phyloP scores from a whole-genome alignment of 2,329 filamentous ascomycete species.

The Botrytis sinoallii region DNA sequence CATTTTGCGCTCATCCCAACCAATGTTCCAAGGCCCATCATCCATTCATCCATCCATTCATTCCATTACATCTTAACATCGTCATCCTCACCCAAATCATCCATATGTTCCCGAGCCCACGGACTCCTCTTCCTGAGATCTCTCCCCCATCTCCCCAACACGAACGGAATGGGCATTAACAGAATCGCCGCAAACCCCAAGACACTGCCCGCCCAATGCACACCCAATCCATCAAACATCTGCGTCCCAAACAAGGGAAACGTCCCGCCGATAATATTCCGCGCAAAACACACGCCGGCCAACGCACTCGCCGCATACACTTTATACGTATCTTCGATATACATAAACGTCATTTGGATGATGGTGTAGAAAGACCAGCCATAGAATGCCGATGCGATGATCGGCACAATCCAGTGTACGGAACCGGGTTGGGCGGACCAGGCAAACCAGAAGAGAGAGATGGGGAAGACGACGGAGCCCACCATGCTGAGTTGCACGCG shows the following conservation, averaged over 20 bases:
- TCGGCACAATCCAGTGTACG: constrained; percentile 52
- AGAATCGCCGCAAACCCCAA: constrained; percentile 45
- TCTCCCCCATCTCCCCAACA: constrained; percentile 49
- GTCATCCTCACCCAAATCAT: constrained; percentile 3
- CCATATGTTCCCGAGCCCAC: constrained; percentile 53
- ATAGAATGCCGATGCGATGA: constrained; percentile 53
- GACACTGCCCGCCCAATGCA: constrained; percentile 41
- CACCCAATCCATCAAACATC: constrained; percentile 42
- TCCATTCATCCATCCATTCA: not conserved
- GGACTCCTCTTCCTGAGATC: constrained; percentile 40
- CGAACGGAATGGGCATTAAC: constrained; percentile 52
- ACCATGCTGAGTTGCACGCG: constrained; percentile 72
- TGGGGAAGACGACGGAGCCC: constrained; percentile 49
- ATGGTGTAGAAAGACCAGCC: constrained; percentile 59
- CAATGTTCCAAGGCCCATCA: not conserved
- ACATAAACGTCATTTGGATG: constrained; percentile 48
- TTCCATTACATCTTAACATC: not conserved
- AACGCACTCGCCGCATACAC: constrained; percentile 56
- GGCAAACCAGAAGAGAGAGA: constrained; percentile 58
- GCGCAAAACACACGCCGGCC: constrained; percentile 56
- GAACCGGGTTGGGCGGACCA: constrained; percentile 55
- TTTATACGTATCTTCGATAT: constrained; percentile 55
- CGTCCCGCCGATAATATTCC: constrained; percentile 54
- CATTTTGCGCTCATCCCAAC: not conserved
- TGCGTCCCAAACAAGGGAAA: constrained; percentile 62